Evolutionary conservation across 1,284 basidiomycete species (phyloP).

Genomic region (Flammula alnicola): DNA sequence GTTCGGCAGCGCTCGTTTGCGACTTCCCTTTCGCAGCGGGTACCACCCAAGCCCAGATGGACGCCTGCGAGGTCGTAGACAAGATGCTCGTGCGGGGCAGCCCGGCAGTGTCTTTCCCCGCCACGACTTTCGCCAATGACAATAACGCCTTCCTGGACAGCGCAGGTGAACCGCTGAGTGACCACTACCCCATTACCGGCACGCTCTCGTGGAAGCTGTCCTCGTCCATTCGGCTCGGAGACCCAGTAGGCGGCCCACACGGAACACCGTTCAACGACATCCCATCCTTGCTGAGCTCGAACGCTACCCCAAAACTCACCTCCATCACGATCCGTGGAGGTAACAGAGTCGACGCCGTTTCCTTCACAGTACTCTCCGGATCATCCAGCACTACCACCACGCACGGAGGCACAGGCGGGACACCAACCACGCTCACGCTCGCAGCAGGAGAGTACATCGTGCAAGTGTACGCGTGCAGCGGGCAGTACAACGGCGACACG

Average conservation of each 20-base stretch:
- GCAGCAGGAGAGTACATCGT: slow-evolving; percentile 18
- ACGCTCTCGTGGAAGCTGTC: slow-evolving; percentile 37
- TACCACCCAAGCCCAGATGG: slow-evolving; percentile 32
- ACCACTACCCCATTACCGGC: slow-evolving; percentile 41
- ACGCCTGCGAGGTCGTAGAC: slow-evolving; percentile 43
- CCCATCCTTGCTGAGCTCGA: slow-evolving; percentile 23
- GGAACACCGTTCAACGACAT: slow-evolving; percentile 39
- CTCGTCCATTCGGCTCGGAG: slow-evolving; percentile 33
- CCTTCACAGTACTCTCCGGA: slow-evolving; percentile 27
- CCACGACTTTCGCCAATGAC: slow-evolving; percentile 36
- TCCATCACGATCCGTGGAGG: slow-evolving; percentile 38
- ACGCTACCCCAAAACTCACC: slow-evolving; percentile 30
- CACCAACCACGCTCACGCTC: slow-evolving; percentile 18
- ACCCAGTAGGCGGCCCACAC: slow-evolving; percentile 40
- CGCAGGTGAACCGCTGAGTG: slow-evolving; percentile 35
- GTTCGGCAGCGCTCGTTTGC: slow-evolving; percentile 33
- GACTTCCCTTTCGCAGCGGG: slow-evolving; percentile 36
- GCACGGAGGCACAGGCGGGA: slow-evolving; percentile 43
- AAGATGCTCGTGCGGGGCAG: slow-evolving; percentile 38
- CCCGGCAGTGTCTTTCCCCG: slow-evolving; percentile 26
- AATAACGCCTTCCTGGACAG: slow-evolving; percentile 37
- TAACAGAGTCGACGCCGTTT: slow-evolving; percentile 36
- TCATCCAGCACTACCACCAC: slow-evolving; percentile 25
- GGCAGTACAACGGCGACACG: slow-evolving; percentile 29
- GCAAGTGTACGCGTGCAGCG: slow-evolving; percentile 33